Evolutionary conservation across 2,329 filamentous ascomycete genomes (phyloP).

Genomic region (Botrytis galanthina): DNA sequence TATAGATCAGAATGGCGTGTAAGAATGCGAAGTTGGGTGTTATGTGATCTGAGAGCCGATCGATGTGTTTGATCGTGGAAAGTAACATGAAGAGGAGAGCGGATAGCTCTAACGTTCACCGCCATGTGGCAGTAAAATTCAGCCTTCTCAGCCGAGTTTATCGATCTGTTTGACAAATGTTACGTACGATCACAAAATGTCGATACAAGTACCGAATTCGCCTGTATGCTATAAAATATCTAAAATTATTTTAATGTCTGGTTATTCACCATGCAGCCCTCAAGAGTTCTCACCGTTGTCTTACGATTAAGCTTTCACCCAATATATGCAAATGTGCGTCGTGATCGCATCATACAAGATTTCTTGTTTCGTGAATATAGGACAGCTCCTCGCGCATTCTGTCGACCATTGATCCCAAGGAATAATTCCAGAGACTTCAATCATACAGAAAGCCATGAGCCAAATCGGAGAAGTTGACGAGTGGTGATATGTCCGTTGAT

Average conservation of each 20-base stretch:
- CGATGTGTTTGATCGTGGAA: neutral
- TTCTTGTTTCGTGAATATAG: neutral
- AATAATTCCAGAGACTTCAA: too few relatives aligned
- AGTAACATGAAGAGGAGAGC: neutral
- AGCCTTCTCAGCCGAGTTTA: neutral
- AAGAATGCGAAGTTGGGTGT: neutral
- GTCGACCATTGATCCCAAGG: too few relatives aligned
- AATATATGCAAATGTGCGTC: too few relatives aligned
- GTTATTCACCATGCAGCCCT: neutral
- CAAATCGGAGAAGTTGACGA: neutral
- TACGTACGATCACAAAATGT: neutral
- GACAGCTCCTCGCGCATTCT: neutral
- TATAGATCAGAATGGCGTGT: neutral
- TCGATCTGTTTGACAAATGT: neutral
- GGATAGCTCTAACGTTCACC: neutral
- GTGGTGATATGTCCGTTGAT: neutral
- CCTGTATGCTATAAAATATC: too few relatives aligned
- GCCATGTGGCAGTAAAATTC: neutral
- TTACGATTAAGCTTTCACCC: too few relatives aligned
- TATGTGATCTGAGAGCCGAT: neutral
- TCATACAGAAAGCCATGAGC: too few relatives aligned
- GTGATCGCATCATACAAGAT: neutral
- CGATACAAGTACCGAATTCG: too few relatives aligned
- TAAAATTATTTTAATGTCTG: neutral
- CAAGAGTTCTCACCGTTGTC: neutral